phyloP scores from a whole-genome alignment of 2,329 filamentous ascomycete species.

The Cytospora piceae region DNA sequence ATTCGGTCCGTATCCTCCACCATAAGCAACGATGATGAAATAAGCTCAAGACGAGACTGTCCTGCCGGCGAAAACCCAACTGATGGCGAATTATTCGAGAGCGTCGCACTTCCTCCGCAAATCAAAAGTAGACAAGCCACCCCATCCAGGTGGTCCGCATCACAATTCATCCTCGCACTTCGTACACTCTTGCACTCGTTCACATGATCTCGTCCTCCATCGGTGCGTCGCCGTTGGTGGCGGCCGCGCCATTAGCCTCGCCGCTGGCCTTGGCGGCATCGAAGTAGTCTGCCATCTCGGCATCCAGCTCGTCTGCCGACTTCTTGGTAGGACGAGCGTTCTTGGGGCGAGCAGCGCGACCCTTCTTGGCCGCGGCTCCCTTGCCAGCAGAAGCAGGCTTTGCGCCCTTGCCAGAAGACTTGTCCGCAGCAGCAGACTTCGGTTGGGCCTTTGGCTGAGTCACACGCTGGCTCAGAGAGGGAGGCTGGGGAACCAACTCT shows the following conservation, averaged over 20 bases:
- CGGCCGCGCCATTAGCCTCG: constrained; percentile 46
- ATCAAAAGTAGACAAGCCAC: neutral
- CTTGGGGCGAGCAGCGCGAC: constrained; percentile 52
- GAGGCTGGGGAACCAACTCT: constrained; percentile 65
- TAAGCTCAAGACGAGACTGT: constrained; percentile 11
- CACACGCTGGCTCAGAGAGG: constrained; percentile 82
- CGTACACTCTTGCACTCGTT: constrained; percentile 17
- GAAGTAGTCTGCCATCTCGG: constrained; percentile 98
- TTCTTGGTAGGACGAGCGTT: constrained; percentile 75
- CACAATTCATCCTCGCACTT: neutral
- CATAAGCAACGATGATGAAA: constrained; percentile 16
- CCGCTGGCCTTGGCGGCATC: constrained; percentile 50
- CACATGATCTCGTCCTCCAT: constrained; percentile 69
- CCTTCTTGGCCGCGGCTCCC: constrained; percentile 54
- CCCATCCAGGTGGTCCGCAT: neutral
- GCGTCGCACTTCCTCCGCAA: neutral
- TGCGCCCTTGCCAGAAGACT: constrained; percentile 59
- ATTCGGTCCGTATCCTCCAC: constrained; percentile 3
- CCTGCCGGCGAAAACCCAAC: constrained; percentile 8
- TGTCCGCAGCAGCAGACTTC: constrained; percentile 78
- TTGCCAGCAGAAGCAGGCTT: constrained; percentile 49
- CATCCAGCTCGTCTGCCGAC: constrained; percentile 93
- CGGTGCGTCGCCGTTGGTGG: constrained; percentile 57
- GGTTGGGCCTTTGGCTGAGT: constrained; percentile 74
- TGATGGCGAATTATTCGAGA: neutral